Evolutionary conservation across 805 yeast species (phyloP).

Genomic region (Candida coquimbonensis): DNA sequence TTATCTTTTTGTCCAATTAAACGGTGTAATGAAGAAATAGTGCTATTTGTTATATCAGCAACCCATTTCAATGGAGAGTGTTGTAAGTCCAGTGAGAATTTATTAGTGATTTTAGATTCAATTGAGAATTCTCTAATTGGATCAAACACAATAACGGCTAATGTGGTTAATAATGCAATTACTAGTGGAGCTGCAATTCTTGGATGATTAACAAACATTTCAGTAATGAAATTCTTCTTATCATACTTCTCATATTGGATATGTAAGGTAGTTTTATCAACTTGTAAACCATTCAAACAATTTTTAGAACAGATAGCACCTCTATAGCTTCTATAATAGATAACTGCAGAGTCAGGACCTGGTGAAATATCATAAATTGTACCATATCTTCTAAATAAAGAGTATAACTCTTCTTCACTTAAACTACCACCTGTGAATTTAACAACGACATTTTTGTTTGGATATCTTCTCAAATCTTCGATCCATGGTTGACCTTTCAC

Average conservation of each 20-base stretch:
- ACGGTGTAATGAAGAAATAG: slow-evolving; percentile 30
- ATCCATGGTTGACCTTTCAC: slow-evolving; percentile 96
- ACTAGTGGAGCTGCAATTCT: slow-evolving; percentile 76
- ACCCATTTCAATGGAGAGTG: slow-evolving; percentile 31
- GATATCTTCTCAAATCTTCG: slow-evolving; percentile 80
- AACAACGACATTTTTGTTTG: slow-evolving; percentile 56
- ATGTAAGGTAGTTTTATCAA: slow-evolving; percentile 63
- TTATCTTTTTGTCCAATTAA: slow-evolving; percentile 26
- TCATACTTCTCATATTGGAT: slow-evolving; percentile 60
- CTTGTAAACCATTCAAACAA: slow-evolving; percentile 74
- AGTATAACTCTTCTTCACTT: slow-evolving; percentile 74
- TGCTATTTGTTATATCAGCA: slow-evolving; percentile 21
- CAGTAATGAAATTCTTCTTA: slow-evolving; percentile 44
- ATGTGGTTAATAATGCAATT: slow-evolving; percentile 69
- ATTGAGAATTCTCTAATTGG: slow-evolving; percentile 84
- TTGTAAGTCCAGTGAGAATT: slow-evolving; percentile 45
- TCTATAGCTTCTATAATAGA: slow-evolving; percentile 49
- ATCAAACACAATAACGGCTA: slow-evolving; percentile 84
- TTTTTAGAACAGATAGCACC: slow-evolving; percentile 84
- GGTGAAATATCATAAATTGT: slow-evolving; percentile 68
- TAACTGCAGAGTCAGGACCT: slow-evolving; percentile 37
- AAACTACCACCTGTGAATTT: slow-evolving; percentile 71
- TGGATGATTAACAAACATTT: slow-evolving; percentile 66
- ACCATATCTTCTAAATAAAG: slow-evolving; percentile 84
- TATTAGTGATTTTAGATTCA: slow-evolving; percentile 61